Conservation (phyloP, 306 rosid genomes). For the Spatholobus suberectus region DNA sequence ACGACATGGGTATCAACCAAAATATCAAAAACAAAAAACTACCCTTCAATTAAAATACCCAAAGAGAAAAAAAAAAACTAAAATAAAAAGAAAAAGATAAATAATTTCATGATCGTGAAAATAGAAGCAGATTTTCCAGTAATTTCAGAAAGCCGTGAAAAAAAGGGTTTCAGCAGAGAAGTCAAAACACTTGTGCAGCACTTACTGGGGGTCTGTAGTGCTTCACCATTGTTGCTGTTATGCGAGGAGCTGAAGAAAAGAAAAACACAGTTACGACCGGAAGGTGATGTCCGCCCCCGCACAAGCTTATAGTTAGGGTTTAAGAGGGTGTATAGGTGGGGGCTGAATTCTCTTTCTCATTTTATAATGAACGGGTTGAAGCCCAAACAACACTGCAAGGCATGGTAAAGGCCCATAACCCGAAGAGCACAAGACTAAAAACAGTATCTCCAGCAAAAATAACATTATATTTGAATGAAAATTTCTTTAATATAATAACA, state of each 20-base stretch:
- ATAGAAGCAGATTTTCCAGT: neutral
- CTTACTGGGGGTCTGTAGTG: constrained; percentile 90
- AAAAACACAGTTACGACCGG: neutral
- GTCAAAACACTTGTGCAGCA: neutral
- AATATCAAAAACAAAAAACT: neutral
- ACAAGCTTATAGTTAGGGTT: neutral
- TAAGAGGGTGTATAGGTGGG: neutral
- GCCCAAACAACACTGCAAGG: no score
- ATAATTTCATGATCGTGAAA: neutral
- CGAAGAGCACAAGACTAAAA: no score
- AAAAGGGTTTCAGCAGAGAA: neutral
- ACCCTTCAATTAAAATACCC: neutral
- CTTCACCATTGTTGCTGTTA: constrained; percentile 55
- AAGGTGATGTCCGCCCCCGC: neutral
- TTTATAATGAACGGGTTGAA: no score
- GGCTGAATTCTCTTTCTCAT: no score
- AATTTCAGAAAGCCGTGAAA: neutral
- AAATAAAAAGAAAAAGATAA: neutral
- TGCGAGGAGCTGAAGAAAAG: neutral
- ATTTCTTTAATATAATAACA: no score
- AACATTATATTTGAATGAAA: no score
- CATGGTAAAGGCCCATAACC: no score
- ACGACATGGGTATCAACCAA: neutral
- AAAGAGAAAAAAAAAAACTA: neutral
- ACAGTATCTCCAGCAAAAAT: no score